Evolutionary conservation across 116 monocot species (phyloP), one percentile per base, ranked within the genome.

Genomic region (Papilionanthe hybrid): DNA sequence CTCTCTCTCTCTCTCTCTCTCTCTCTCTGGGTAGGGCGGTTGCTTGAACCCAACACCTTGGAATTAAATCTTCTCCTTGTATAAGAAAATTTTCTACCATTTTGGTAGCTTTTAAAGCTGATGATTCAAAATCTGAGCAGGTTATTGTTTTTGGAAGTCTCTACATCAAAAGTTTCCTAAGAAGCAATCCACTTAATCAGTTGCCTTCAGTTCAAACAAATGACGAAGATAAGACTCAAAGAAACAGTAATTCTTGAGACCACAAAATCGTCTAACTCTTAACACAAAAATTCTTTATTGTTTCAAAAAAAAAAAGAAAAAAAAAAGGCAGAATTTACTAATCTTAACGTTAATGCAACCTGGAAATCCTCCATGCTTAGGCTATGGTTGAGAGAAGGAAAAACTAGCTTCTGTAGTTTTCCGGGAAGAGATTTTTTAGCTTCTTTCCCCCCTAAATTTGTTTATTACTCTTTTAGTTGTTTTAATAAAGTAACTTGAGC

Each of bases 131-230:
- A 20, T 20, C 48, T 13, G 37, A 9, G 25, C 81, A 97, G 97
- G 94, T 76, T 13, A 83, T 92, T 77, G 97, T 97, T 42, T 97
- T 97, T 72, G 94, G 94, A 49, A 77, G 91, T 74, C 88, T 97
- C 44, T 97, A 97, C 81, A 78, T 88, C 2, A 88, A 90, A 78
- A 91, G 86, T 66, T 88, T 94, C 42, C 72, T 89, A 83, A 92
- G 82, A 82, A 83, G 49, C 67, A 92, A 88, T 76, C 82, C 85
- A 12, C 81, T 78, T 25, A 93, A 80, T 56, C 75, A 57, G 15
- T 22, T 25, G 27, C 66, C 82, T 23, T 15, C 65, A 78, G 53
- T 17, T 78, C 72, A 28, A 8, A 6, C 44, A 18, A 12, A 60
- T 74, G 77, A 41, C 25, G 27, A 20, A 8, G 42, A 73, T 69